Evolutionary conservation across 1,139 yeast species (phyloP).

Genomic region (Suhomyces yuchorum): DNA sequence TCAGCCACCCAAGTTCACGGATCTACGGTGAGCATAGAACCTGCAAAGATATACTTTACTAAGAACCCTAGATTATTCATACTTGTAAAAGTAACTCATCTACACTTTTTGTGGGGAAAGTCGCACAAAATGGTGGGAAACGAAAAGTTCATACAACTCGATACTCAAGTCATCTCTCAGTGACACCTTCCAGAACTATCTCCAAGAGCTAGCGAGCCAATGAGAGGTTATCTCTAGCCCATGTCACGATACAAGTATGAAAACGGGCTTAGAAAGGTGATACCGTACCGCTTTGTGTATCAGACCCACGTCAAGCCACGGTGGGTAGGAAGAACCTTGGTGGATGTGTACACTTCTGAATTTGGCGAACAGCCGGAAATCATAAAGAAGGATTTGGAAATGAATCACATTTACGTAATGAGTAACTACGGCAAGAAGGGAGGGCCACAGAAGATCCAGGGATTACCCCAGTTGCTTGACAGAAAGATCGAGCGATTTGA

Average conservation of each 20-base stretch:
- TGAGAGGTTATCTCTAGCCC: background rate
- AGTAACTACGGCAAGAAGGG: slow-evolving; percentile 30
- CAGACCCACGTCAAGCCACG: slow-evolving; percentile 49
- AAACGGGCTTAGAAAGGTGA: slow-evolving; percentile 47
- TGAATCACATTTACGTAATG: slow-evolving; percentile 30
- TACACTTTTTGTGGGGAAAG: too few species aligned
- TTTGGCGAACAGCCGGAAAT: slow-evolving; percentile 39
- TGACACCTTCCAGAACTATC: too few species aligned
- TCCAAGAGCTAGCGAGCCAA: background rate
- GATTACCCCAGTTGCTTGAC: slow-evolving; percentile 24
- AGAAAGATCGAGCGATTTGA: slow-evolving; percentile 50
- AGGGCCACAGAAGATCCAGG: slow-evolving; percentile 23
- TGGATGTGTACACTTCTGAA: slow-evolving; percentile 47
- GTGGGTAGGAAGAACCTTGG: slow-evolving; percentile 49
- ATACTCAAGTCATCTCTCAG: too few species aligned
- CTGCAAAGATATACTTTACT: too few species aligned
- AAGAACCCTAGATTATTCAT: too few species aligned
- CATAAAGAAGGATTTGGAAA: slow-evolving; percentile 28
- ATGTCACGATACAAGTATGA: slow-evolving; percentile 25
- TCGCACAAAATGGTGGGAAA: too few species aligned
- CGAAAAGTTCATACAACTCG: too few species aligned
- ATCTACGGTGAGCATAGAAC: too few species aligned
- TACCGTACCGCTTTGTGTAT: slow-evolving; percentile 46
- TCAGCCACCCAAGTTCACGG: too few species aligned
- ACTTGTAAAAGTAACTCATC: too few species aligned